phyloP scores from a whole-genome alignment of 169 alveolate genomes.

The Amoebophrya sp. region DNA sequence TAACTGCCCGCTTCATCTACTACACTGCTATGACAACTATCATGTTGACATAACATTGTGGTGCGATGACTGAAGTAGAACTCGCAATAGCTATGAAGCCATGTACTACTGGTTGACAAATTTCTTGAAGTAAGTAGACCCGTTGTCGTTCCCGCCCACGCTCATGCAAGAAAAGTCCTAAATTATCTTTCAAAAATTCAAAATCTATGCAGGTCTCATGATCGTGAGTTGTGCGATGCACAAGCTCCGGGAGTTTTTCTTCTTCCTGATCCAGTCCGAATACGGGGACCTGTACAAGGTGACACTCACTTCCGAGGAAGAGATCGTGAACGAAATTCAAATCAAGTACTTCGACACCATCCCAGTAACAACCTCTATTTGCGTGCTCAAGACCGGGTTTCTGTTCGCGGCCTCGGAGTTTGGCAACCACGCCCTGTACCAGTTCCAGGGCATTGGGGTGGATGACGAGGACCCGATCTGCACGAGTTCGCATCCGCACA shows the following conservation, averaged over 20 bases:
- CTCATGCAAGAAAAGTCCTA: no score
- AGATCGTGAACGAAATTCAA: conserved; percentile 69
- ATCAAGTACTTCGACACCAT: conserved; percentile 94
- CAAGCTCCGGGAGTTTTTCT: conserved; percentile 83
- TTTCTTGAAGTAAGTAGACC: no score
- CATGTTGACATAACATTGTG: no score
- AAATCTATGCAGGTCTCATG: no score
- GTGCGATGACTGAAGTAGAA: no score
- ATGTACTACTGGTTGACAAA: no score
- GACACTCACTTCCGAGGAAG: conserved; percentile 74
- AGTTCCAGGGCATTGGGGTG: conserved; percentile 58
- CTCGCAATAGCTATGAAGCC: no score
- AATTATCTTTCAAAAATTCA: no score
- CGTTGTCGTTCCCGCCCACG: no score
- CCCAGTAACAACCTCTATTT: conserved; percentile 75
- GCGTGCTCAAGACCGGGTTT: conserved; percentile 88
- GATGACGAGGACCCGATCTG: conserved; percentile 66
- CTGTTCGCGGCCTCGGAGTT: conserved; percentile 94
- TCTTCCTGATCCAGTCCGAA: conserved; percentile 87
- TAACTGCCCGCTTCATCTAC: no score
- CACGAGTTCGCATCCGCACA: conserved; percentile 77
- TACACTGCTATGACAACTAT: no score
- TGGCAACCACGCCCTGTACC: conserved; percentile 82
- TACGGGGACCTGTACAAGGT: conserved; percentile 89
- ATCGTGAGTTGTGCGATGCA: conserved; percentile 80